phyloP scores from a whole-genome alignment of 129 eudicot genomes.

The Lonicera japonica region DNA sequence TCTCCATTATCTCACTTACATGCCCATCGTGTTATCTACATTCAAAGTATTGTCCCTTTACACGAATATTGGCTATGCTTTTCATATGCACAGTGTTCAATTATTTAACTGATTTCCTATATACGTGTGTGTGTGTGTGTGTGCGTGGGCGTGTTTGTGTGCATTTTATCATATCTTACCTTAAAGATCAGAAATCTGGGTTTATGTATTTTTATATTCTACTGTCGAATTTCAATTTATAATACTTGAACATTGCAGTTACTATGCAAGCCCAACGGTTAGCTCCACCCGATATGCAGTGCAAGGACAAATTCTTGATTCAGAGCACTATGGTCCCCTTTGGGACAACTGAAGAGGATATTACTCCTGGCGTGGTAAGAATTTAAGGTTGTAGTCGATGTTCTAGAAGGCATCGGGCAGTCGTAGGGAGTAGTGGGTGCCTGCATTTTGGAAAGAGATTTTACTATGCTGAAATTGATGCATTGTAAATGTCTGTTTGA shows the following conservation, averaged over 20 bases:
- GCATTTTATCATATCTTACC: background rate
- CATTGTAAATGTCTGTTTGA: no score
- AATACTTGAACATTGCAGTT: conserved; percentile 30
- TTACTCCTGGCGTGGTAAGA: conserved; percentile 53
- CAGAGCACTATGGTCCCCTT: conserved; percentile 64
- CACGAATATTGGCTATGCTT: conserved; percentile 4
- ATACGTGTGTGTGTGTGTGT: background rate
- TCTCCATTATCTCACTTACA: background rate
- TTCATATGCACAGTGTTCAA: background rate
- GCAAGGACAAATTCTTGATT: conserved; percentile 73
- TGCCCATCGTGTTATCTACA: background rate
- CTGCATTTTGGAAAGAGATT: no score
- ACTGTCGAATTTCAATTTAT: background rate
- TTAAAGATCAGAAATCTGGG: background rate
- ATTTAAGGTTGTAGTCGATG: background rate
- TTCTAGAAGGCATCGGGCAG: background rate
- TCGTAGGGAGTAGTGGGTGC: no score
- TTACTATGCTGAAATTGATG: no score
- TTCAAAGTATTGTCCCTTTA: no score
- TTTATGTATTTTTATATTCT: background rate
- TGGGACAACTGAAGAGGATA: conserved; percentile 57
- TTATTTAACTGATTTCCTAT: background rate
- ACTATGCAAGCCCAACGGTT: conserved; percentile 70
- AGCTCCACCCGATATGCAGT: conserved; percentile 55
- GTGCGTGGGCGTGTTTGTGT: no score